Conservation (phyloP, 2,329 filamentous ascomycete genomes). For the Aspergillus novofumigatus region DNA sequence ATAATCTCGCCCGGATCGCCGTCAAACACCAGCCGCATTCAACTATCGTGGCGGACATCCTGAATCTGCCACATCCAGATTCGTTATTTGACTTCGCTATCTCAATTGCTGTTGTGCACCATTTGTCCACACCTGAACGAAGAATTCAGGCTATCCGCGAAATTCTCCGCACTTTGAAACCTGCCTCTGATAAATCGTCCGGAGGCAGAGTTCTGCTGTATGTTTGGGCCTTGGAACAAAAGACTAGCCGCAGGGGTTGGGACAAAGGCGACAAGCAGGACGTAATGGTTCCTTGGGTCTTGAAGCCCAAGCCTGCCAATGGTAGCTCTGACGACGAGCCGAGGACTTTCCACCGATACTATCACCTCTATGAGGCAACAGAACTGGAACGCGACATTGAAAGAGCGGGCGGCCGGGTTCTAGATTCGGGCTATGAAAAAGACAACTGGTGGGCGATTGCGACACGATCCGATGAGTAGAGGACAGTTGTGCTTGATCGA, state of each 20-base stretch:
- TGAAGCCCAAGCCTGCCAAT: constrained; percentile 41
- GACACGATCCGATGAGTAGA: constrained; percentile 25
- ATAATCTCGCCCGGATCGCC: constrained; percentile 57
- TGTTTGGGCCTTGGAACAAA: constrained; percentile 95
- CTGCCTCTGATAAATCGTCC: constrained; percentile 14
- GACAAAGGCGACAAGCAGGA: constrained; percentile 79
- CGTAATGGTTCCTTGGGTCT: constrained; percentile 93
- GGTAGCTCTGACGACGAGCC: constrained; percentile 22
- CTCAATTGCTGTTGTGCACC: constrained; percentile 90
- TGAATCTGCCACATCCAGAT: constrained; percentile 73
- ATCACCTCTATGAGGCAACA: constrained; percentile 83
- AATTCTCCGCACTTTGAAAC: constrained; percentile 63
- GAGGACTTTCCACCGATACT: constrained; percentile 78
- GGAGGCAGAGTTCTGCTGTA: constrained; percentile 73
- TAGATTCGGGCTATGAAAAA: constrained; percentile 85
- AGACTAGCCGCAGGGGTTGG: constrained; percentile 81
- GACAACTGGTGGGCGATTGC: constrained; percentile 97
- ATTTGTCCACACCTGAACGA: constrained; percentile 73
- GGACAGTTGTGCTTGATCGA: constrained; percentile 13
- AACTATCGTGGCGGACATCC: constrained; percentile 73
- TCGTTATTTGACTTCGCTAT: constrained; percentile 77
- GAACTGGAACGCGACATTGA: constrained; percentile 79
- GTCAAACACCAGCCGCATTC: constrained; percentile 57
- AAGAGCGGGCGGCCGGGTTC: constrained; percentile 68
- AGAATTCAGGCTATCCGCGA: constrained; percentile 67